These are phyloP conservation scores for Zarea fungicola DNA, from an alignment of 2,329 filamentous ascomycete genomes.

Conservation along the genomic window DNA sequence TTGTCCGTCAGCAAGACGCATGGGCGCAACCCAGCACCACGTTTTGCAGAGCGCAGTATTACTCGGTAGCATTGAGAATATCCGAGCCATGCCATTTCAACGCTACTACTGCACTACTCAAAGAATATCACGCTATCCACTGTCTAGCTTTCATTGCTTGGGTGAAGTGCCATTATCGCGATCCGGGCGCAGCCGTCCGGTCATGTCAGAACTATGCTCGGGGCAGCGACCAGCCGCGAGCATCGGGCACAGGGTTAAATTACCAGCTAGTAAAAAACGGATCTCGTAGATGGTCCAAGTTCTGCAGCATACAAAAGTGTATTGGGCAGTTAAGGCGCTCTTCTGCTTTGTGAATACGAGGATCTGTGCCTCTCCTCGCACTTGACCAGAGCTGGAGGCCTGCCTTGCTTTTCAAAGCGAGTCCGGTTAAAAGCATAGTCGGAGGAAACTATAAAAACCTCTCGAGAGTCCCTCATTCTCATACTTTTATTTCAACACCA, in stretches of 20 bases:
- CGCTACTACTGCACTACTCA: background rate
- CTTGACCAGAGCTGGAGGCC: background rate
- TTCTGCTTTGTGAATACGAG: background rate
- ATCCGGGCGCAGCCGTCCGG: background rate
- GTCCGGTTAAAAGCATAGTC: background rate
- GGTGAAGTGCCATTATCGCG: background rate
- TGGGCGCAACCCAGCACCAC: no score
- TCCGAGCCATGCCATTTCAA: background rate
- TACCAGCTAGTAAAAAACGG: background rate
- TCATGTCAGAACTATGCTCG: background rate
- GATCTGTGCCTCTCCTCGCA: background rate
- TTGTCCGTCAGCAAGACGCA: no score
- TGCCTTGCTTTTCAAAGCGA: background rate
- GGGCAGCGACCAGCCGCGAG: background rate
- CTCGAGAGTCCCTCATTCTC: background rate
- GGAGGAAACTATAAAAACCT: background rate
- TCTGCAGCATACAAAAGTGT: no score
- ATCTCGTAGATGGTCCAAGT: no score
- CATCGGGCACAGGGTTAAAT: background rate
- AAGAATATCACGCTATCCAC: background rate
- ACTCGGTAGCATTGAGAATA: background rate
- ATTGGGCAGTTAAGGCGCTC: background rate
- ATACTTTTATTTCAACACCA: background rate
- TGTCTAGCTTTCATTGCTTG: background rate
- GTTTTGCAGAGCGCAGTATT: no score